Evolutionary conservation across 495 filamentous ascomycete species (phyloP), one percentile per base, ranked within the genome.

Genomic region (Annulohypoxylon maeteangense): DNA sequence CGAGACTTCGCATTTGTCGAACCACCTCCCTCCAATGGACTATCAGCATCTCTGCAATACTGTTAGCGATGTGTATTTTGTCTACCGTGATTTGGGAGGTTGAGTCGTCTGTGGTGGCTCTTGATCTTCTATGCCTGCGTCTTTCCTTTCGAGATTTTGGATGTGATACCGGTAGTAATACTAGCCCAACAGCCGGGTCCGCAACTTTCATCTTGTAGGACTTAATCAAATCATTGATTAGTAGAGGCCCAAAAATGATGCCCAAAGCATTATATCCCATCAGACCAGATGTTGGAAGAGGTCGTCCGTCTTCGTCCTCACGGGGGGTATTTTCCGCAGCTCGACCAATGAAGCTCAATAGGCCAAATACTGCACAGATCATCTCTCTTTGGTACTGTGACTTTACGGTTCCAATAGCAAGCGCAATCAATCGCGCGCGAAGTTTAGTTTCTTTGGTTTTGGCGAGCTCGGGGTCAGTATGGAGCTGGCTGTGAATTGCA

Each of bases 291-390:
- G 84, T 83, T 1, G 81, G 81, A 16, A 86, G 72, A 0, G 85
- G 85, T 23, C 77, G 69, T 3, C 84, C 86, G 11, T 78, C 70
- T 18, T 81, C 78, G 38, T 86, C 83, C 57, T 87, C 84, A 31
- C 83, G 80, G 1, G 79, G 77, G 1, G 81, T 71, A 23, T 77
- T 80, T 67, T 88, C 86, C 1, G 86, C 85, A 18, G 81, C 76
- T 31, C 82, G 74, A 1, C 86, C 87, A 40, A 90, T 81, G 60
- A 88, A 78, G 31, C 80, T 85, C 10, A 90, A 78, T 38, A 91
- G 80, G 14, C 89, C 89, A 69, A 91, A 88, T 1, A 91, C 88
- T 25, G 88, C 87, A 71, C 87, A 90, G 55, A 91, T 89, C 22
- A 91, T 77, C 55, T 89, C 85, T 7, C 88, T 80, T n/a, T 86